These are phyloP conservation scores for Nicotiana sylvestris DNA, from an alignment of 257 asterid species.

Conservation along the genomic window DNA sequence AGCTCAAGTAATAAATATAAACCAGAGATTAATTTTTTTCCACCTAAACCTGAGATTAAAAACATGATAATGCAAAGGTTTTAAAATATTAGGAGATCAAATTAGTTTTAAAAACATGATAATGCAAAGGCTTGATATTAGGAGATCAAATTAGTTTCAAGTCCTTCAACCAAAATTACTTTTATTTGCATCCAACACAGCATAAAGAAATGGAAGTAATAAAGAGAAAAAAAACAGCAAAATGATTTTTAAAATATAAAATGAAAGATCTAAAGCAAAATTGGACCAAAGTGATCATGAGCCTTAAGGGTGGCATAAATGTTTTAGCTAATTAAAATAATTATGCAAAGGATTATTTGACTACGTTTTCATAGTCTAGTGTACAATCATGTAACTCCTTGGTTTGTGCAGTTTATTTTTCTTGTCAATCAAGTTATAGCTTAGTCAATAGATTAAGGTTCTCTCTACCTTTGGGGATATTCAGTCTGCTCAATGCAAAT, in stretches of 20 bases:
- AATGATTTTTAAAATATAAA: not conserved
- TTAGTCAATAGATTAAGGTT: no score
- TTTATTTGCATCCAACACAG: not conserved
- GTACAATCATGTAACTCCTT: no score
- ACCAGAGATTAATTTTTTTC: not conserved
- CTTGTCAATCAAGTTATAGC: no score
- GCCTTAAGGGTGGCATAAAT: no score
- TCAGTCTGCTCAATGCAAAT: no score
- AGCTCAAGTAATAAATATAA: not conserved
- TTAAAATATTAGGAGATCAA: not conserved
- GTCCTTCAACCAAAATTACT: not conserved
- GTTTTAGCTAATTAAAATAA: no score
- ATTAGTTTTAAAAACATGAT: not conserved
- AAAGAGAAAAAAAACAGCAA: not conserved
- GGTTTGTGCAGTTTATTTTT: no score
- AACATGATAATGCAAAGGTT: not conserved
- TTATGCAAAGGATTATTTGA: no score
- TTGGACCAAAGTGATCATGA: no score
- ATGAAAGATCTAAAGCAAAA: no score
- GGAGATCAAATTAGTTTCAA: not conserved
- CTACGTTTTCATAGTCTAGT: no score
- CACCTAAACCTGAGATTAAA: not conserved
- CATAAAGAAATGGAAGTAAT: not conserved
- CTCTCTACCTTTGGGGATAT: no score
- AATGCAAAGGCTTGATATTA: not conserved